Evolutionary conservation across 495 filamentous ascomycete species (phyloP), one percentile per base, ranked within the genome.

Genomic region (Tetracladium setigerum): DNA sequence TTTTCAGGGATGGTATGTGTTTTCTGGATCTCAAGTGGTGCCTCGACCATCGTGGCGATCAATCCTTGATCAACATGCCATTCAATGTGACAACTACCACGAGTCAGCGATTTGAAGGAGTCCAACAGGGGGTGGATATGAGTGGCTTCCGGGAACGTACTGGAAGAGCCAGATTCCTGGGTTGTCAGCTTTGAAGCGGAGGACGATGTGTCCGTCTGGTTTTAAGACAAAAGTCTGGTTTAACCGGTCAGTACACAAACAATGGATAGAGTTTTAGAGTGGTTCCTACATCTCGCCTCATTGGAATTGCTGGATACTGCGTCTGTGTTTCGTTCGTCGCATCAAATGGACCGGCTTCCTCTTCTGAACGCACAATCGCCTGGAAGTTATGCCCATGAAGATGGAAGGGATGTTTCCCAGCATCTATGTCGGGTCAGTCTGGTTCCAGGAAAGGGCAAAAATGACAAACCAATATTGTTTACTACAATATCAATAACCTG

Each of bases 311-410:
- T 0, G 63, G 54, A 38, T 61, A 70, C n/a, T 36, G 34, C 7
- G 46, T 58, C 27, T 40, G 37, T 14, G 44, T 46, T 0, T 37
- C 6, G 13, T 52, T 52, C 1, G 43, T 55, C 5, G 64, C 60
- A 30, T 64, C 61, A 37, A 67, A 76, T 1, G 57, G 60, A 11
- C 71, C 72, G 2, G 62, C 68, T 7, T 70, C 61, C 33, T 68
- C 59, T 0, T 53, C 66, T 5, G 71, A 71, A 30, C 72, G 69
- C 41, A 64, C 62, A 14, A 74, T 47, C 2, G 81, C 68, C 58
- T 92, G 87, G 68, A 90, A 92, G 47, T 75, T 65, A 64, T 92
- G 89, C 12, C 88, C 89, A 72, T 95, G 88, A 2, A 94, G 69
- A 68, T 95, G 87, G 74, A 92, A 92, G 0, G 89, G 89, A 60